Conservation (phyloP, 129 eudicot genomes). For the Oenanthe sinensis region DNA sequence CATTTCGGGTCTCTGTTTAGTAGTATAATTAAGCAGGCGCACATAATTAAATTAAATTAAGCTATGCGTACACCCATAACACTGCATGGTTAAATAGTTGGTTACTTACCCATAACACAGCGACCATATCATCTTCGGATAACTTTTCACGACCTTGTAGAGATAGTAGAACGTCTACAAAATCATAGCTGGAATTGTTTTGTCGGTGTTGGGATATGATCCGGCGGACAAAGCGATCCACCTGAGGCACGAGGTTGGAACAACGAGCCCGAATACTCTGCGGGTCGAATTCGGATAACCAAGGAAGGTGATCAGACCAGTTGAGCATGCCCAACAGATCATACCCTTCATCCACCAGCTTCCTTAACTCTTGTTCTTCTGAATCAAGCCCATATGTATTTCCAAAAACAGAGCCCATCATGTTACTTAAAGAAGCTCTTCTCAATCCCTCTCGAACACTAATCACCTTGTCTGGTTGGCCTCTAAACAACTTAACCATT, state of each 20-base stretch:
- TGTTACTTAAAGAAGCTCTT: conserved; percentile 63
- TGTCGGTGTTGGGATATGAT: conserved; percentile 55
- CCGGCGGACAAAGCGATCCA: conserved; percentile 54
- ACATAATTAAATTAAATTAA: too few relatives aligned
- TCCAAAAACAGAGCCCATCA: conserved; percentile 94
- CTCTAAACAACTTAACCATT: conserved; percentile 31
- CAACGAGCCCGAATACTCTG: conserved; percentile 71
- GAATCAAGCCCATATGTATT: conserved; percentile 28
- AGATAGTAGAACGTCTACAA: conserved; percentile 73
- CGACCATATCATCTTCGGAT: conserved; percentile 84
- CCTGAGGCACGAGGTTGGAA: conserved; percentile 58
- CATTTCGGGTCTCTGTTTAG: too few relatives aligned
- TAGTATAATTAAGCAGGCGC: too few relatives aligned
- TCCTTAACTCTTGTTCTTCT: conserved; percentile 40
- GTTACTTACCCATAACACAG: conserved; percentile 75
- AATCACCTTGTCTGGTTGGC: neutral
- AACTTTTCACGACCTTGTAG: conserved; percentile 51
- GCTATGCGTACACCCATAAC: neutral
- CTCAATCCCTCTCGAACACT: conserved; percentile 54
- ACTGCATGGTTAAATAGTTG: neutral
- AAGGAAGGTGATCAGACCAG: conserved; percentile 87
- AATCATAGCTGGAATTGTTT: conserved; percentile 27
- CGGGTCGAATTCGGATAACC: conserved; percentile 52
- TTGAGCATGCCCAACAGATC: conserved; percentile 60
- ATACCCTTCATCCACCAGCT: conserved; percentile 81